Evolutionary conservation across 768 basidiomycete species (phyloP), one percentile per base, ranked within the genome.

Genomic region (Pisolithus tinctorius): DNA sequence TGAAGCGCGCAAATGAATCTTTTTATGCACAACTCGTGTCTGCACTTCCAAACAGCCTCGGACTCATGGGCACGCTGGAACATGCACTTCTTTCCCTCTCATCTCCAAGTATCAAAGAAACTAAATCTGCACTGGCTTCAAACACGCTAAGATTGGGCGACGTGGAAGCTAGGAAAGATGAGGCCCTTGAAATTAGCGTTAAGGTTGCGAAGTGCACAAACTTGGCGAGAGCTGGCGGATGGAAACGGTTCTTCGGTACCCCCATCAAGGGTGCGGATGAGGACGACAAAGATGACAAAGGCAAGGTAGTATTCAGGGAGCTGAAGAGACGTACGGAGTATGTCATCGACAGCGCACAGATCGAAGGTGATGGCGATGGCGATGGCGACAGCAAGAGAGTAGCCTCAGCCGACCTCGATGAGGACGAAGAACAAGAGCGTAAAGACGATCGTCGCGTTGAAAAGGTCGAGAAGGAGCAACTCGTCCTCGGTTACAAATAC

Each of bases 401-500:
- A 51, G 27, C 13, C 7, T 50, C 53, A n/a, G 59, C 61, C 54
- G 53, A 56, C 36, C 41, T 58, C 13, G 65, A 63, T 34, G 65
- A 68, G 40, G 69, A 67, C 23, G 63, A 69, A 34, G 34, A 34
- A 20, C 71, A 69, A 4, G 62, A 62, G 14, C 51, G 59, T 7
- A 69, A 67, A 11, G 63, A 66, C 16, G 71, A 70, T 23, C 65
- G 71, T 67, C 65, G 63, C 14, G 51, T 73, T 25, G 76, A 80
- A 59, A 79, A 77, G 53, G 79, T 89, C 6, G 84, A 88, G 63
- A 86, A 86, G 66, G 86, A 90, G 58, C 78, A 92, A 36, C 80
- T 93, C 7, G 74, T 90, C 23, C 71, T 76, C 56, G 92, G 90
- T 2, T 94, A 88, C 74, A 88, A 88, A 69, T 95, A 96, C 60